Percentiles rank a stretch among this genome's conserved stretches.
These are phyloP conservation scores for Stachybotrys elegans DNA, from an alignment of 2,329 filamentous ascomycete genomes.

Conservation along the genomic window DNA sequence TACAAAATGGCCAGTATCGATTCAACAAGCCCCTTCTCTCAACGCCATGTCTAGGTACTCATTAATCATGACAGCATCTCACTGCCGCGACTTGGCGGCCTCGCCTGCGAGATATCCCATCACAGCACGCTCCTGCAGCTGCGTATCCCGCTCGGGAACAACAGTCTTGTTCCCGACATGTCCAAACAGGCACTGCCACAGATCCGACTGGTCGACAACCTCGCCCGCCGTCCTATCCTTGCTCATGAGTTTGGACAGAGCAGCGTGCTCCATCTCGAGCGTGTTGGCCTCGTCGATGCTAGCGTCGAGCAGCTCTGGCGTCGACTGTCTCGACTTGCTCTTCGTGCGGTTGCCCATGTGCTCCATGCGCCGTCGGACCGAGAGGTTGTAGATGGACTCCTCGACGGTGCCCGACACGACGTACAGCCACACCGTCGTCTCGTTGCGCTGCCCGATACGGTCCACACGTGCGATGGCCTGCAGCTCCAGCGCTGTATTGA, in stretches of 20 bases:
- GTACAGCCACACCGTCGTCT: conserved; percentile 95
- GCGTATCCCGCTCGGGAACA: conserved; percentile 16
- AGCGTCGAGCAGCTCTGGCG: conserved; percentile 48
- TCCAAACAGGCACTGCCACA: conserved; percentile 89
- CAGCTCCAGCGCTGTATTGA: conserved; percentile 89
- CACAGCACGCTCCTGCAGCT: conserved; percentile 27
- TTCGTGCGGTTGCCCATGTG: conserved; percentile 55
- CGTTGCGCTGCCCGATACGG: conserved; percentile 81
- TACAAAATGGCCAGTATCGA: too few species aligned
- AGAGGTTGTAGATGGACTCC: conserved; percentile 84
- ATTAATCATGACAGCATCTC: conserved; percentile 2
- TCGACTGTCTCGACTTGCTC: conserved; percentile 34
- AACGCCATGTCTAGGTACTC: too few species aligned
- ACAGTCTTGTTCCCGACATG: conserved; percentile 31
- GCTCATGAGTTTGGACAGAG: conserved; percentile 64
- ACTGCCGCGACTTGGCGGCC: conserved; percentile 34
- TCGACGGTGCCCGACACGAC: conserved; percentile 88
- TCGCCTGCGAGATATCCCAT: conserved; percentile 39
- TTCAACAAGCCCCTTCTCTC: too few species aligned
- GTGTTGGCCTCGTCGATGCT: conserved; percentile 80
- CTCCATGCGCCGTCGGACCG: conserved; percentile 69
- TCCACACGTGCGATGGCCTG: conserved; percentile 95
- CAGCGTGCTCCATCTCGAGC: conserved; percentile 70
- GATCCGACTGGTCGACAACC: conserved; percentile 68
- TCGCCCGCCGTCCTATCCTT: conserved; percentile 71